These are phyloP conservation scores for Stropharia rugosoannulata DNA, from an alignment of 768 basidiomycete genomes.

Conservation along the genomic window DNA sequence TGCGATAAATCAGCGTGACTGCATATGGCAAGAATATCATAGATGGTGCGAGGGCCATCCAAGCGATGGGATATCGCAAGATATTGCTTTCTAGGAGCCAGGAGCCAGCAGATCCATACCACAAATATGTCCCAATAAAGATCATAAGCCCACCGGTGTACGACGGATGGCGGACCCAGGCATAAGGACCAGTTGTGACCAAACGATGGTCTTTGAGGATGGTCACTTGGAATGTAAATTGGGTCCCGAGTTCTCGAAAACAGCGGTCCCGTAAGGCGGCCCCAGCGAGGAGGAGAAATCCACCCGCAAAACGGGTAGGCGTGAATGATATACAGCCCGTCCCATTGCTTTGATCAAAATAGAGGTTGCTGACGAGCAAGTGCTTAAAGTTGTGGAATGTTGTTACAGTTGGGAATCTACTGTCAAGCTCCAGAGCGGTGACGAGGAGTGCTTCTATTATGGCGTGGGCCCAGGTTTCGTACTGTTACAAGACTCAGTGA, in stretches of 20 bases:
- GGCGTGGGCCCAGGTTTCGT: no score
- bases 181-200: background rate
- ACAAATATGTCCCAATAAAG: background rate
- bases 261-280: background rate
- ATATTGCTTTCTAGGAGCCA: background rate
- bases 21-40: background rate
- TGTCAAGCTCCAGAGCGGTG: background rate
- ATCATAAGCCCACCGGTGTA: background rate
- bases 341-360: no score
- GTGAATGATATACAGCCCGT: background rate
- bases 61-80: background rate
- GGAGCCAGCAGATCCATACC: background rate
- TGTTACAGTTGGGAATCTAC: no score
- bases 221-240: conserved; percentile 3
- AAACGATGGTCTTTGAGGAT: conserved; percentile 40
- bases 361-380: background rate
- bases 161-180: background rate
- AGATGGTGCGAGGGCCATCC: background rate
- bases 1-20: no score
- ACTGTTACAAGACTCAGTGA: no score
- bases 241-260: background rate
- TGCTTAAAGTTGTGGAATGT: no score
- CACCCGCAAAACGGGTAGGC: background rate
- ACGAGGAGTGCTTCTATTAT: no score
- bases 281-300: background rate